Evolutionary conservation across 306 rosid genomes (phyloP).

Genomic region (Sicyos baderoa): DNA sequence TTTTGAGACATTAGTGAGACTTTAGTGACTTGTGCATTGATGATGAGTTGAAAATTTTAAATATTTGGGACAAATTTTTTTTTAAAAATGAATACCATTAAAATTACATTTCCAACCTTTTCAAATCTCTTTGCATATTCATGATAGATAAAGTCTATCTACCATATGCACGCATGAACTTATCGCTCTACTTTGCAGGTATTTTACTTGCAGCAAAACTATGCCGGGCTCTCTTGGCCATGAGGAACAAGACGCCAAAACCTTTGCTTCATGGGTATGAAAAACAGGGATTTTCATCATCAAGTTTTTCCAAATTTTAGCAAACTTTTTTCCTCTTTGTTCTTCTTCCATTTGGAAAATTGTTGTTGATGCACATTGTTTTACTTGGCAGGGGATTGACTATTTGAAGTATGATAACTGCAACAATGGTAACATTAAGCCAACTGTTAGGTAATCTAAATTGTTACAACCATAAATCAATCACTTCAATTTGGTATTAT

Average conservation of each 20-base stretch:
- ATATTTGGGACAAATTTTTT: background rate
- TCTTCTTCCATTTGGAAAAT: background rate
- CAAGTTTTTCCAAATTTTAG: background rate
- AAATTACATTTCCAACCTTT: too few species aligned
- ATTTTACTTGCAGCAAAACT: slow-evolving; percentile 73
- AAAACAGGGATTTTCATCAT: background rate
- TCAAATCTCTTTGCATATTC: too few species aligned
- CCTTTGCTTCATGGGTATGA: slow-evolving; percentile 87
- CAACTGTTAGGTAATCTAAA: slow-evolving; percentile 54
- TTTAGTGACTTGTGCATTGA: background rate
- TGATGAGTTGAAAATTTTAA: background rate
- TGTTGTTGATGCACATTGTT: slow-evolving; percentile 2
- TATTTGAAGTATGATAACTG: slow-evolving; percentile 97
- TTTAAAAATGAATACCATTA: too few species aligned
- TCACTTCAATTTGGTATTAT: slow-evolving; percentile 8
- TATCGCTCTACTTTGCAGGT: slow-evolving; percentile 34
- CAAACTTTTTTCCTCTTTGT: background rate
- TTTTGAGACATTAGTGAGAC: background rate
- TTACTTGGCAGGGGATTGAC: slow-evolving; percentile 67
- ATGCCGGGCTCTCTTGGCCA: slow-evolving; percentile 96
- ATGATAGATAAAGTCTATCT: background rate
- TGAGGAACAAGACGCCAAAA: slow-evolving; percentile 84
- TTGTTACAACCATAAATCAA: background rate
- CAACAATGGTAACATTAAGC: slow-evolving; percentile 55
- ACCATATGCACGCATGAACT: background rate